phyloP scores from a whole-genome alignment of 2,329 filamentous ascomycete genomes.

The Colletotrichum sp. region DNA sequence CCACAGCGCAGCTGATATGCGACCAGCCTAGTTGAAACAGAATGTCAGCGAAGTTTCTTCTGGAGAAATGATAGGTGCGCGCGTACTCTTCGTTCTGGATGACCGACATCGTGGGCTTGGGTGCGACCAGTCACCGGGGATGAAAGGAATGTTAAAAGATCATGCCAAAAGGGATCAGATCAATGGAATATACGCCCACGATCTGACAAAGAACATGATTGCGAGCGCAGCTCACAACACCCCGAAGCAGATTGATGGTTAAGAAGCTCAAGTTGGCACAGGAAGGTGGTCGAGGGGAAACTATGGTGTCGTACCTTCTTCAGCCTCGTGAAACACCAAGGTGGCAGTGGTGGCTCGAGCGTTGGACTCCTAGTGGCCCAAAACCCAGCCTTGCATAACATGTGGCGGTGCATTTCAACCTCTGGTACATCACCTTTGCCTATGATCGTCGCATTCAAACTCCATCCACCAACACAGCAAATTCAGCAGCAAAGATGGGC shows the following conservation, averaged over 20 bases:
- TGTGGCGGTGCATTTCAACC: constrained; percentile 9
- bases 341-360: constrained; percentile 9
- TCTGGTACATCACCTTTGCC: neutral
- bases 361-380: neutral
- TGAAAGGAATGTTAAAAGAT: neutral
- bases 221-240: constrained; percentile 16
- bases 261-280: neutral
- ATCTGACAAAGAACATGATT: constrained; percentile 13
- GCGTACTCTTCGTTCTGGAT: constrained; percentile 50
- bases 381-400: constrained; percentile 3
- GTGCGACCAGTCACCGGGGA: constrained; percentile 9
- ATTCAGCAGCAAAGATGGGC: constrained; percentile 61
- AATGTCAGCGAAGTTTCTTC: neutral
- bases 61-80: neutral
- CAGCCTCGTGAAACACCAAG: constrained; percentile 24
- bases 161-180: constrained; percentile 4
- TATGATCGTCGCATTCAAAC: neutral
- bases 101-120: constrained; percentile 42
- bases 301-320: neutral
- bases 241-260: neutral
- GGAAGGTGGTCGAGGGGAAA: constrained; percentile 6
- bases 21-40: constrained; percentile 64
- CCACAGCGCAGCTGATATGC: constrained; percentile 82
- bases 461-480: neutral
- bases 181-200: neutral